Percentiles rank a stretch among this genome's conserved stretches.
Conservation (phyloP, 1,284 basidiomycete species). For the Mycosarcoma maydis region DNA sequence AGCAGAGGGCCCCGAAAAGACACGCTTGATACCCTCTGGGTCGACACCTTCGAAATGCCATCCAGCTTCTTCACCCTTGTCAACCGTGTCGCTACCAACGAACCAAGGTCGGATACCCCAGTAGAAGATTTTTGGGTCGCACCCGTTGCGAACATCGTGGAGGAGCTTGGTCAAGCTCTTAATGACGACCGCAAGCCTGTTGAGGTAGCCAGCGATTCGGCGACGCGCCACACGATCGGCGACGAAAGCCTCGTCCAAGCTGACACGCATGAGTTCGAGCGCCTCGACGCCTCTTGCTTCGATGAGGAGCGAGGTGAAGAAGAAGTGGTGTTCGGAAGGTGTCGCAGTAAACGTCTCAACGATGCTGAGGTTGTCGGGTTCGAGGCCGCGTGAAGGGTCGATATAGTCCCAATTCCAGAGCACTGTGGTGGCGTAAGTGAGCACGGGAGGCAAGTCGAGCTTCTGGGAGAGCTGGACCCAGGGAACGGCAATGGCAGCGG, state of each 20-base stretch:
- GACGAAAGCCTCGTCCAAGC: conserved; percentile 91
- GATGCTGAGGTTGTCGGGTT: conserved; percentile 67
- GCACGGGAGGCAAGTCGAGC: conserved; percentile 85
- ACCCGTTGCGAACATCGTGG: conserved; percentile 74
- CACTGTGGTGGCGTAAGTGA: conserved; percentile 93
- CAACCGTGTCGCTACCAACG: conserved; percentile 77
- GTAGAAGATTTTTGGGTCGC: conserved; percentile 84
- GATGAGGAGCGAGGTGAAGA: conserved; percentile 86
- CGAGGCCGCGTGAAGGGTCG: conserved; percentile 59
- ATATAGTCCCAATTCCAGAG: conserved; percentile 84
- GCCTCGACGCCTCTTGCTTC: conserved; percentile 89
- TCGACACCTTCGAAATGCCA: conserved; percentile 86
- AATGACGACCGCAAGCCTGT: conserved; percentile 75
- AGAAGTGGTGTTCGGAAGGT: conserved; percentile 87
- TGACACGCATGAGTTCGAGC: conserved; percentile 83
- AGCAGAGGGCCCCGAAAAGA: conserved; percentile 83
- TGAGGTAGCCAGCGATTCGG: conserved; percentile 72
- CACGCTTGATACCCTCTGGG: conserved; percentile 66
- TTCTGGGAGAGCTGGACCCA: conserved; percentile 76
- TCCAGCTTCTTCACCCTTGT: conserved; percentile 66
- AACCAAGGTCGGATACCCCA: conserved; percentile 91
- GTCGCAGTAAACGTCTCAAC: conserved; percentile 82
- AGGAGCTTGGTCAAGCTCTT: conserved; percentile 64
- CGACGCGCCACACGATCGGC: conserved; percentile 78
- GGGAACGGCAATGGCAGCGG: conserved; percentile 78